Percentiles rank a stretch among this genome's conserved stretches.
phyloP scores from a whole-genome alignment of 352 stramenopile genomes.

The Phytophthora boehmeriae region DNA sequence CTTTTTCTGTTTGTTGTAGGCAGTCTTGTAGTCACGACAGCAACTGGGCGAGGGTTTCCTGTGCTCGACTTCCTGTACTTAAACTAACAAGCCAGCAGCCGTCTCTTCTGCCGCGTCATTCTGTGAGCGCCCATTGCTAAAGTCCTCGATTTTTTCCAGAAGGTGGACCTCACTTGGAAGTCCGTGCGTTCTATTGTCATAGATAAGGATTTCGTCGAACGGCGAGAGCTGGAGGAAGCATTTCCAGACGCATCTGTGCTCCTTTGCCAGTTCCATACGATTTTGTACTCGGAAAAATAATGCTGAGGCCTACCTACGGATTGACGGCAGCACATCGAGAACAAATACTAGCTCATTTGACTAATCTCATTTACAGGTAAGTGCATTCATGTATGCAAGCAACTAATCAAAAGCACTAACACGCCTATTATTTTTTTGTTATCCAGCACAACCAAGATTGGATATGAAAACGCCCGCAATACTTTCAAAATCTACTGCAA shows the following conservation, averaged over 20 bases:
- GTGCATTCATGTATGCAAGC: too few relatives aligned
- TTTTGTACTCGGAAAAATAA: constrained; percentile 27
- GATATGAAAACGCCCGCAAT: constrained; percentile 1
- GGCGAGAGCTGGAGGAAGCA: constrained; percentile 8
- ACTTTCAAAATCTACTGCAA: constrained; percentile 2
- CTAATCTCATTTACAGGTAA: constrained; percentile 20
- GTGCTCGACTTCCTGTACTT: neutral
- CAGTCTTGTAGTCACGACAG: neutral
- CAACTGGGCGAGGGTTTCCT: neutral
- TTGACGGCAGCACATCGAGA: constrained; percentile 17
- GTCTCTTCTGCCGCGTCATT: too few relatives aligned
- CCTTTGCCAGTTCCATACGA: neutral
- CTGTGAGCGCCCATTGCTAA: too few relatives aligned
- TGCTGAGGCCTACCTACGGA: constrained; percentile 9
- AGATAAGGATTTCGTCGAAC: constrained; percentile 35
- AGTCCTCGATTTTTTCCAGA: too few relatives aligned
- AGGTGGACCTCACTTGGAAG: constrained; percentile 15
- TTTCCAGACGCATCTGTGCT: constrained; percentile 9
- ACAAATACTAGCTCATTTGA: neutral
- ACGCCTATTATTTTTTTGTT: neutral
- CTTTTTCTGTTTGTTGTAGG: constrained; percentile 2
- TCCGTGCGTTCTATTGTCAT: constrained; percentile 13
- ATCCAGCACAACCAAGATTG: neutral
- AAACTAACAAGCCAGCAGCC: constrained; percentile 1
- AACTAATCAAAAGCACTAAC: too few relatives aligned